Base-by-base conservation (phyloP, 805 yeast genomes). In the Candida sithepensis region DNA sequence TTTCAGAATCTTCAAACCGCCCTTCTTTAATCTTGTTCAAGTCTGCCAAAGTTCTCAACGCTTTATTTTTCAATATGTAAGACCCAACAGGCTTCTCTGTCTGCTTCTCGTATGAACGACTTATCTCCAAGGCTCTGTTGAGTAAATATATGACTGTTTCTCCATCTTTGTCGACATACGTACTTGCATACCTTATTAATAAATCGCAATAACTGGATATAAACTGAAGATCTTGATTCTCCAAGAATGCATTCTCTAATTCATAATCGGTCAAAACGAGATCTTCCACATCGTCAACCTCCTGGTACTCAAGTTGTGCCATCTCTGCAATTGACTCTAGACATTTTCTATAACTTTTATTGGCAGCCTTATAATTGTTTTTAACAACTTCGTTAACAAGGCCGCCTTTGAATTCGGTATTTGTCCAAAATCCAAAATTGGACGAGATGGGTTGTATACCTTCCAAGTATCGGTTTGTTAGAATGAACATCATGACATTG, bases 321-420 rank as follows among this genome's bases (percentile, higher is more conserved):
- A 56, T 63, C 34, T 53, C 54, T 3, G 70, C 70, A 19, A 71
- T 47, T 8, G 39, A 43, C 44, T 66, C 59, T 23, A 74, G 47
- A 21, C 68, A 53, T 4, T 56, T 60, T 10, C 57, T 57, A 42
- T 72, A 66, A 18, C 64, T 60, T 16, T 55, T 50, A 52, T 71
- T 67, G 0, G 77, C 77, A 14, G 50, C 50, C 5, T 49, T 46
- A 9, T 61, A 65, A 40, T 70, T 61, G 28, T 64, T 58, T 18
- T 57, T 60, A 5, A 70, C 57, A 40, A 65, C 61, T 45, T 73
- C 77, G 41, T 68, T 63, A 36, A 67, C 71, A 4, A 73, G 55
- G 21, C 74, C 76, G 6, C 64, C 52, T 46, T 70, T 66, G 42
- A 58, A 62, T 22, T 61, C 65, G 10, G 61, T 58, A 44, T 59